A percentile compares a stretch with the other conserved stretches of the same genome.
phyloP scores from a whole-genome alignment of 176 grass and related monocot genomes.

The Tillandsia fasciculata region DNA sequence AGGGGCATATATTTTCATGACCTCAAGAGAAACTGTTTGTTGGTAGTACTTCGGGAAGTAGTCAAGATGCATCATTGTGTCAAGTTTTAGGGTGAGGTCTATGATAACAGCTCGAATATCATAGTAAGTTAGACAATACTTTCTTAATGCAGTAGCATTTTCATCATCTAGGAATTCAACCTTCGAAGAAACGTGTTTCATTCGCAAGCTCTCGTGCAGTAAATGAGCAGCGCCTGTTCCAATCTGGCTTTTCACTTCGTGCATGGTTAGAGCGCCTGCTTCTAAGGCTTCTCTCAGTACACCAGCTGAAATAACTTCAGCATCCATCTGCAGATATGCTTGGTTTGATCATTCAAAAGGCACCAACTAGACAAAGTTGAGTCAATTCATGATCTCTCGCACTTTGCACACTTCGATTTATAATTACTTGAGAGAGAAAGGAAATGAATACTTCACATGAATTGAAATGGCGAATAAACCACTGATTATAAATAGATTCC shows the following conservation, averaged over 20 bases:
- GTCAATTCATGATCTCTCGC: no score
- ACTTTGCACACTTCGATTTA: no score
- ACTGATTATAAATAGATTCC: no score
- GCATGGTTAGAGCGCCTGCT: slow-evolving; percentile 54
- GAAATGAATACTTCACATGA: no score
- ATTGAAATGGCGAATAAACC: no score
- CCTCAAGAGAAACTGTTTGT: slow-evolving; percentile 67
- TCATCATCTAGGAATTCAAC: slow-evolving; percentile 69
- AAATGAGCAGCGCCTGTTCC: slow-evolving; percentile 49
- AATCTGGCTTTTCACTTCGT: slow-evolving; percentile 61
- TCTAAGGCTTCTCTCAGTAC: slow-evolving; percentile 78
- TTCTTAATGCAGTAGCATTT: slow-evolving; percentile 51
- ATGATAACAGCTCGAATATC: slow-evolving; percentile 84
- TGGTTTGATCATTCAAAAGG: slow-evolving; percentile 9
- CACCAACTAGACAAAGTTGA: no score
- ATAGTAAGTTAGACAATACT: slow-evolving; percentile 75
- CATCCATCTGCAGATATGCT: slow-evolving; percentile 64
- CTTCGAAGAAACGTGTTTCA: slow-evolving; percentile 66
- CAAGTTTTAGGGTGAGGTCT: slow-evolving; percentile 67
- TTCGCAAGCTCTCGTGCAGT: slow-evolving; percentile 68
- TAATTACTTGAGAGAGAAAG: no score
- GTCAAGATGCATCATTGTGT: slow-evolving; percentile 71
- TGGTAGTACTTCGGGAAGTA: slow-evolving; percentile 65
- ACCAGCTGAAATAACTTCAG: slow-evolving; percentile 87
- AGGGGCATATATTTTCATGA: slow-evolving; percentile 87